Evolutionary conservation across 164 flowering plant species (phyloP), one percentile per base, ranked within the genome.

Genomic region (Berberis thunbergii): DNA sequence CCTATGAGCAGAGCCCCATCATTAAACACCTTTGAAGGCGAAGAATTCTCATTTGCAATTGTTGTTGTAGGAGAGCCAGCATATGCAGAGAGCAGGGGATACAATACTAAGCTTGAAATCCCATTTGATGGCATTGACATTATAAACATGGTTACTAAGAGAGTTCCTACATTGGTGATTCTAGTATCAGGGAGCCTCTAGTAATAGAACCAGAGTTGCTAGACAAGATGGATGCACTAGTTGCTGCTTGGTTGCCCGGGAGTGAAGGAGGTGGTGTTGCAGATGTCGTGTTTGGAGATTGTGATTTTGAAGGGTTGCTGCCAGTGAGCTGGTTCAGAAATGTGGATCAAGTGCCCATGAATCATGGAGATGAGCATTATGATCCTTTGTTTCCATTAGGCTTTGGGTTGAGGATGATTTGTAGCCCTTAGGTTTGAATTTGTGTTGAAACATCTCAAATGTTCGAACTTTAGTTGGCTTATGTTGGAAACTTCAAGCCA

Each of bases 201-300:
- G 82, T 83, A 41, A 4, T 87, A 54, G 90, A 82, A 58, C 86
- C 86, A 8, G n/a, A 52, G 64, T 59, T 88, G 43, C 64, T 91
- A 73, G 85, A 79, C 26, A 85, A 83, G 64, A 74, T 81, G 1
- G 90, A 87, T 44, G 91, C 83, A 49, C 69, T 91, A 1, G 76
- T 87, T 52, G 97, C 87, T 60, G 94, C 96, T 62, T 91, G 95
- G 90, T 72, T 88, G 70, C 96, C 97, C 57, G 96, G 97, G 61
- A 88, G 75, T 55, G 97, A 91, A 75, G 89, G 94, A 54, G 61
- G 1, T 5, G 96, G 97, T 61, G 69, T 91, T 7, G 61, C 88
- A 3, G 97, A 91, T 73, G 26, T 26, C 48, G 40, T 88, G 12
- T 88, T 88, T 58, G 92, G 96, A 49, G 94, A 87, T 69, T 78